Percentiles rank a stretch among this genome's conserved stretches.
phyloP scores from a whole-genome alignment of 2,329 filamentous ascomycete species.

The Tolypocladium tundrense region DNA sequence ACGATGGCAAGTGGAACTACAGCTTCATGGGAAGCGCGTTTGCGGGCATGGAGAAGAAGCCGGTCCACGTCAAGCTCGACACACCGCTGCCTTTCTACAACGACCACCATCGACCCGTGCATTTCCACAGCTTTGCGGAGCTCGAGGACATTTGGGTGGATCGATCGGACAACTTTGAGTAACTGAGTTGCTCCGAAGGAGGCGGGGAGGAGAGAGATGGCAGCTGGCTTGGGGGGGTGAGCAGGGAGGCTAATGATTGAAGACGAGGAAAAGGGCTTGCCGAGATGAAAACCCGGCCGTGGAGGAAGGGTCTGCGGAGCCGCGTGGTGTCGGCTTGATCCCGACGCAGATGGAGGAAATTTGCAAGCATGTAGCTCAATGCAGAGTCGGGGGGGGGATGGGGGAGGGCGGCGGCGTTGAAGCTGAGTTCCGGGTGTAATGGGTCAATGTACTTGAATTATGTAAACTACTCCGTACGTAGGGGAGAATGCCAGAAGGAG shows the following conservation, averaged over 20 bases:
- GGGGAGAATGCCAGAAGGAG: neutral
- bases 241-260: neutral
- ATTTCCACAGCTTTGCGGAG: constrained; percentile 97
- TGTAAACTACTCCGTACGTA: neutral
- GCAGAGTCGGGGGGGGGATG: neutral
- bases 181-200: constrained; percentile 17
- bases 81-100: constrained; percentile 86
- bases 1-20: constrained; percentile 90
- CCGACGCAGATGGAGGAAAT: neutral
- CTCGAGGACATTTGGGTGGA: constrained; percentile 96
- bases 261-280: neutral
- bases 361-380: neutral
- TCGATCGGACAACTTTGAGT: constrained; percentile 86
- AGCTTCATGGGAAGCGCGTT: constrained; percentile 94
- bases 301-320: neutral
- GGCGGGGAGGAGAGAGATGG: neutral
- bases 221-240: neutral
- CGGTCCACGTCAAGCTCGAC: constrained; percentile 86
- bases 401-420: neutral
- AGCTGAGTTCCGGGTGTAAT: neutral
- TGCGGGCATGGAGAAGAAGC: constrained; percentile 79
- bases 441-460: neutral
- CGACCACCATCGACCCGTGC: constrained; percentile 80
- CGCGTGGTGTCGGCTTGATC: neutral
- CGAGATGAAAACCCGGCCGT: neutral